These are phyloP conservation scores for Diospyros lotus DNA, from an alignment of 148 eudicot genomes.

Conservation along the genomic window DNA sequence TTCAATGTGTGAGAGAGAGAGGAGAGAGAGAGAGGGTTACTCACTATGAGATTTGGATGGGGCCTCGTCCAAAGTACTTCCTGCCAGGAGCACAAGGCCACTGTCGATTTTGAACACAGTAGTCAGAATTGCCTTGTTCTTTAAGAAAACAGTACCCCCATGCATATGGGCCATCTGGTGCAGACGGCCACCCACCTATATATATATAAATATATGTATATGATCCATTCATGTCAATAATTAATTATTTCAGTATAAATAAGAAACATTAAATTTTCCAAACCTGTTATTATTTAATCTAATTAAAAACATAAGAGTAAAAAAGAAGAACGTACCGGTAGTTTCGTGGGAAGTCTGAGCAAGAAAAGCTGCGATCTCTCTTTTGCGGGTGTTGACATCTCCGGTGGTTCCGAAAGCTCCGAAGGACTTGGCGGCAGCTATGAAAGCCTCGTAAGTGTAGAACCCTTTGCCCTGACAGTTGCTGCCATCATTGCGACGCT, in stretches of 20 bases:
- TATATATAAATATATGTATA: background rate
- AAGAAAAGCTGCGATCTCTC: conserved; percentile 52
- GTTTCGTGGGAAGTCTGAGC: conserved; percentile 63
- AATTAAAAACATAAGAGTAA: too few relatives aligned
- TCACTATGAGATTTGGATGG: conserved; percentile 52
- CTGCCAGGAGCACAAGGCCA: conserved; percentile 50
- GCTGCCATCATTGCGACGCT: conserved; percentile 27
- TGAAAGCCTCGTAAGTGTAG: conserved; percentile 49
- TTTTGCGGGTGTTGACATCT: conserved; percentile 21
- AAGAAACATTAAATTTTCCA: too few relatives aligned
- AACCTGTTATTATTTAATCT: too few relatives aligned
- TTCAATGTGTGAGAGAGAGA: too few relatives aligned
- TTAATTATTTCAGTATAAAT: too few relatives aligned
- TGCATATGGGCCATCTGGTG: conserved; percentile 61
- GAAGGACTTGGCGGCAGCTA: conserved; percentile 34
- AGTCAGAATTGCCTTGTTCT: conserved; percentile 23
- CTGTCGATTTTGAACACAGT: conserved; percentile 17
- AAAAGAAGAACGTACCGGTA: conserved; percentile 27
- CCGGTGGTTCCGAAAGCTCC: conserved; percentile 43
- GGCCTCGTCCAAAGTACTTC: conserved; percentile 53
- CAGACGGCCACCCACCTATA: conserved; percentile 55
- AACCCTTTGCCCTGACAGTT: conserved; percentile 37
- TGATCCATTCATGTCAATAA: background rate
- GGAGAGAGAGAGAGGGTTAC: background rate
- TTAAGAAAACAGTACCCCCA: conserved; percentile 50